Percentiles rank a stretch among this genome's conserved stretches.
Evolutionary conservation across 2,329 filamentous ascomycete species (phyloP).

Genomic region (Pyrenophora tritici-repentis): DNA sequence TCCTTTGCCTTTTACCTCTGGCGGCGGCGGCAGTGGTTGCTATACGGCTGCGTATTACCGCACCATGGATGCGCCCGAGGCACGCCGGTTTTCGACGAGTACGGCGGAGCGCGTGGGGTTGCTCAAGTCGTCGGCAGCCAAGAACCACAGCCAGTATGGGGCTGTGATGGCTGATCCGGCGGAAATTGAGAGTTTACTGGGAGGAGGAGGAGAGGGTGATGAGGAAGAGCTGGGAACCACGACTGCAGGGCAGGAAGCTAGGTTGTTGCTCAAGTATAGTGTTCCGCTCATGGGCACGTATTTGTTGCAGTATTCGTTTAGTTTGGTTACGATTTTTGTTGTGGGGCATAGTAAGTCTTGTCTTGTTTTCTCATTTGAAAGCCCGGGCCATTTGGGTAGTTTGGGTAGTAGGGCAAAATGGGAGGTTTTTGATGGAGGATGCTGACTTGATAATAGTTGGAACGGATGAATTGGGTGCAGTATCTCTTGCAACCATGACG

Average conservation of each 20-base stretch:
- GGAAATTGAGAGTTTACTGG: constrained; percentile 36
- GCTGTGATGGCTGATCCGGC: constrained; percentile 30
- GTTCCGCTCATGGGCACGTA: constrained; percentile 59
- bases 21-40: constrained; percentile 17
- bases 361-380: too few species aligned
- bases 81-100: constrained; percentile 38
- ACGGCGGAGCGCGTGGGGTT: constrained; percentile 36
- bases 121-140: constrained; percentile 23
- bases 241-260: constrained; percentile 37
- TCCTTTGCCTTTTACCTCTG: constrained; percentile 28
- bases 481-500: constrained; percentile 58
- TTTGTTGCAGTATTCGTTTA: constrained; percentile 60
- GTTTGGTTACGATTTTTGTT: constrained; percentile 57
- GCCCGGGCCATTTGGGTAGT: too few species aligned
- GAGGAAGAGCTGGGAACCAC: constrained; percentile 27
- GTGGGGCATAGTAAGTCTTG: constrained; percentile 53
- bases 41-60: constrained; percentile 7
- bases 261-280: constrained; percentile 50
- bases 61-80: constrained; percentile 40
- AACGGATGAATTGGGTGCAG: constrained; percentile 58
- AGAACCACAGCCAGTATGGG: too few species aligned
- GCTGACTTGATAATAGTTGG: constrained; percentile 40
- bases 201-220: constrained; percentile 25
- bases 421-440: not conserved
- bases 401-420: too few species aligned